Base-by-base conservation (phyloP, 192 early-diverging fungal species). In the Mortierella antarctica region DNA sequence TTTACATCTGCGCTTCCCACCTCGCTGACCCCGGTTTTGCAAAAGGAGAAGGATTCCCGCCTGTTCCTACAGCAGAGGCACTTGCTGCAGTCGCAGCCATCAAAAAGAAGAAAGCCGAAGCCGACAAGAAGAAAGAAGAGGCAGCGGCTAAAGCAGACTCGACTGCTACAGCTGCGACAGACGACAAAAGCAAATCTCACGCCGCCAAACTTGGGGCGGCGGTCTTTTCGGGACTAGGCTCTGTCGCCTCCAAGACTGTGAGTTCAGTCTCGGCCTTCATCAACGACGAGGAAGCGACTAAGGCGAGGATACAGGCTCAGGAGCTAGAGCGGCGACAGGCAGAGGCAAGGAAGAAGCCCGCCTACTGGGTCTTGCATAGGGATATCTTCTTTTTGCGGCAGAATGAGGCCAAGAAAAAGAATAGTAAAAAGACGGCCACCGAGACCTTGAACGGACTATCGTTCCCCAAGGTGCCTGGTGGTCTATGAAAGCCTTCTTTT, bases 381-480 rank as follows among this genome's bases (percentile, higher is more conserved):
- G 83, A 86, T 49, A 85, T 86, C 47, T 88, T 85, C 53, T 88
- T 83, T 45, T 41, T 88, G 49, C 71, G 87, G 17, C 82, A 88
- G 45, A 64, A 73, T 9, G 85, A 88, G 71, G 65, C 48, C 13
- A 69, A 64, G 46, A 86, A 80, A 63, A 84, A 78, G 62, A 74
- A 50, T 21, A 58, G 73, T 31, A 83, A 83, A 54, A 83, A 82
- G 61, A 56, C 79, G 15, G 76, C 83, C 1, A 23, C 65, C 42
- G 84, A 84, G 39, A 83, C 68, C n/a, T 41, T 88, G 44, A 57
- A 67, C 23, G 70, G 70, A 8, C 45, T 86, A 4, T 69, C 74
- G 5, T 88, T 88, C 48, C 87, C 87, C 52, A 80, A 86, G 55
- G 84, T 86, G 4, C 87, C 87, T 10, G 65, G 60, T 11, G 77